phyloP scores from a whole-genome alignment of 192 early-diverging fungal genomes.

The Rhizophlyctis rosea region DNA sequence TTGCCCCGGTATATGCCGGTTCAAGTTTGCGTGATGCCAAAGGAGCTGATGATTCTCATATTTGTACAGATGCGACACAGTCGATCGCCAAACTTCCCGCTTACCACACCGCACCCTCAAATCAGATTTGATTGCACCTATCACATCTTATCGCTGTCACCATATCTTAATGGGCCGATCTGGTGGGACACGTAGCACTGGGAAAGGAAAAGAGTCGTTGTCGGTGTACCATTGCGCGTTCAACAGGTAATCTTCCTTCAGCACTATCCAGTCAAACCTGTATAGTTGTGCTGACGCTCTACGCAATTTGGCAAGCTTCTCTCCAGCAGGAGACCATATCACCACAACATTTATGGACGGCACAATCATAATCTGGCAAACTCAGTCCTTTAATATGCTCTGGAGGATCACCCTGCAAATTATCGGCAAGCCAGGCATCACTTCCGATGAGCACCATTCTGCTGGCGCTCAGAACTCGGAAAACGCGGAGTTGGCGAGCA shows the following conservation, averaged over 20 bases:
- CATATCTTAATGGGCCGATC: constrained; percentile 36
- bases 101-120: constrained; percentile 25
- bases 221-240: constrained; percentile 32
- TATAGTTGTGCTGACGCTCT: too few species aligned
- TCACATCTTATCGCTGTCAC: constrained; percentile 31
- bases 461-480: too few species aligned
- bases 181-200: constrained; percentile 52
- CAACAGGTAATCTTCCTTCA: constrained; percentile 30
- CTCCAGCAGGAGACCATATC: constrained; percentile 35
- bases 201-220: constrained; percentile 43
- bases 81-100: constrained; percentile 45
- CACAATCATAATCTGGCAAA: constrained; percentile 44
- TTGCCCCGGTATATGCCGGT: too few species aligned
- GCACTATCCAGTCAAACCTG: too few species aligned
- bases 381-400: constrained; percentile 32
- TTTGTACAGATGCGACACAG: constrained; percentile 45
- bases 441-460: too few species aligned
- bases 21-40: too few species aligned
- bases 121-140: constrained; percentile 41
- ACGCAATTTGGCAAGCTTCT: constrained; percentile 41
- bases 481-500: too few species aligned
- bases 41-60: too few species aligned
- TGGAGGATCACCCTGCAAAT: constrained; percentile 43
- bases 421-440: too few species aligned
- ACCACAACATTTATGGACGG: constrained; percentile 43